Base-by-base conservation (phyloP, 2,329 filamentous ascomycete genomes). In the Dichotomopilus funicola region DNA sequence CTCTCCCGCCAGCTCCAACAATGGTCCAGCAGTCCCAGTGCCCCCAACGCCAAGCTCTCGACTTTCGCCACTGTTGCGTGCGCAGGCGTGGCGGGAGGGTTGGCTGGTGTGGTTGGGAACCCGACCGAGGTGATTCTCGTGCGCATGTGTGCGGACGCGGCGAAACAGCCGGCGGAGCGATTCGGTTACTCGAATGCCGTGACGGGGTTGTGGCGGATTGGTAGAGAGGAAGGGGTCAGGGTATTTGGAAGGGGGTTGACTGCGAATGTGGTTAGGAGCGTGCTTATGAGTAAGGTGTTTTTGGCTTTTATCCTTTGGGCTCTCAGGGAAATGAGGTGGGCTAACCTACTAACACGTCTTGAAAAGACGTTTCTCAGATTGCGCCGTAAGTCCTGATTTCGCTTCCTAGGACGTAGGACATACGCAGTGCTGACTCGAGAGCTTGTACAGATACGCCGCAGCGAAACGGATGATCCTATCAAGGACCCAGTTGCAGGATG, bases 71-170 rank as follows among this genome's bases (percentile, higher is more conserved):
- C 61, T 8, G 46, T 62, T 10, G 51, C 47, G 3, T 63, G 60
- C 31, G 61, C 61, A 4, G 58, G 60, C 1, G 53, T 62, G 0
- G 61, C 60, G 0, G 61, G 61, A 0, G 61, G 58, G 1, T 45
- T 63, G 44, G 61, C 60, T 4, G 61, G 61, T 7, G 59, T 63
- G 61, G 34, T 63, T 31, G 61, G 61, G 6, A 63, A 63, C 45
- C 61, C 61, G 9, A 59, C 61, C 7, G 61, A 63, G 49, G 56
- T 56, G 11, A 41, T 27, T n/a, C 33, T 47, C 33, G 31, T 47
- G 6, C 44, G 44, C 12, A 27, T 11, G 40, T 36, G 19, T 27
- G 19, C 19, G 19, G 19, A 27, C 19, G 19, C 19, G 19, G 19
- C 19, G 19, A 42, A 42, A 13, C 40, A 4, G 37, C 37, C 37